Evolutionary conservation across 1,139 yeast species (phyloP), one percentile per base, ranked within the genome.

Genomic region (Yamadazyma trypodendri): DNA sequence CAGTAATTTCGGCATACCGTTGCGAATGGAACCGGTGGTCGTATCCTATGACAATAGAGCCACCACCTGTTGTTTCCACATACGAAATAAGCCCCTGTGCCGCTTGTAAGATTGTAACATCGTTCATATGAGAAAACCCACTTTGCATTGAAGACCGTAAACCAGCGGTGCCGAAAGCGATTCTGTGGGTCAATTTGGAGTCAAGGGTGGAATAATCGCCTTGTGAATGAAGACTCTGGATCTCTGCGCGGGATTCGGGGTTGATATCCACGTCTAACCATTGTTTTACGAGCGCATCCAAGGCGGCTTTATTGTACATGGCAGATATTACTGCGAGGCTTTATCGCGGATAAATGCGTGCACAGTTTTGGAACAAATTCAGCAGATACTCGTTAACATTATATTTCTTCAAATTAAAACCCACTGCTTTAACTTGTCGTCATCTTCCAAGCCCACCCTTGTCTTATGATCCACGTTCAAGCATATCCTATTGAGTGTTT

Each of bases 111-210:
- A 92, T 85, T 0, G 97, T 89, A 10, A 92, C 83, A 46, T 84
- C 86, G 58, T 92, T 92, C 94, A 92, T 85, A 49, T 89, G 76
- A 36, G 80, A 77, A 56, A 85, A 90, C 0, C 97, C 97, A 0
- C 96, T 88, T 46, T 81, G 89, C 96, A 92, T 89, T 20, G 74
- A 68, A 2, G 95, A 79, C 23, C 98, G 66, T 37, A 92, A 72
- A 0, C 97, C 97, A 2, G 97, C 96, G 0, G 97, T 89, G 0
- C 97, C 97, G 60, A 89, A 89, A n/a, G 80, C 71, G 27, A 89
- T 84, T 36, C 96, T 62, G 3, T 61, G 54, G n/a, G 66, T 41
- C 30, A 82, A 61, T 38, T 86, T 71, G 31, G 57, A 56, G 34
- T 73, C 75, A 32, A 89, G 65, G 34, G 68, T 77, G 0, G 55